Percentiles rank a stretch among this genome's conserved stretches.
Conservation (phyloP, 768 basidiomycete genomes). For the Boletus subcaerulescens region DNA sequence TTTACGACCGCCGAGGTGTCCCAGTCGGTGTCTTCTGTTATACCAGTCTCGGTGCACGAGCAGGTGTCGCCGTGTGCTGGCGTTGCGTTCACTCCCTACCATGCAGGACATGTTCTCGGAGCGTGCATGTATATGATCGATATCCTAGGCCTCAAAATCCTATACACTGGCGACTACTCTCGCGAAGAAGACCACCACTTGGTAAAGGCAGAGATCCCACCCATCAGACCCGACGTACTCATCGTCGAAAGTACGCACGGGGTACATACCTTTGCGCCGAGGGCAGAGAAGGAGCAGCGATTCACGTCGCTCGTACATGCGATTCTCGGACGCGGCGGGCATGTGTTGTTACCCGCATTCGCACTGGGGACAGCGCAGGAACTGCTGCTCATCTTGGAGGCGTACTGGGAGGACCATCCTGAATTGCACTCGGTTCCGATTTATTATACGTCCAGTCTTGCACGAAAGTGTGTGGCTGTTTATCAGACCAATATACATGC, state of each 20-base stretch:
- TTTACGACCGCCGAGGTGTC: constrained; percentile 76
- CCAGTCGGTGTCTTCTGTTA: constrained; percentile 77
- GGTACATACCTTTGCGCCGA: constrained; percentile 81
- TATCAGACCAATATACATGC: constrained; percentile 97
- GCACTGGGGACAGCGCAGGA: constrained; percentile 95
- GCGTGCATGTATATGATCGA: constrained; percentile 98
- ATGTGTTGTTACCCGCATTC: constrained; percentile 92
- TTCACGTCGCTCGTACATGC: constrained; percentile 91
- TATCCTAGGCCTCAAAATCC: constrained; percentile 87
- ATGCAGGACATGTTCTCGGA: constrained; percentile 95
- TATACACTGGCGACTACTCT: constrained; percentile 98
- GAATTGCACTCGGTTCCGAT: constrained; percentile 90
- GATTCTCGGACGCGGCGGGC: constrained; percentile 87
- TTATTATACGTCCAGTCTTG: constrained; percentile 92
- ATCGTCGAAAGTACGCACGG: constrained; percentile 97
- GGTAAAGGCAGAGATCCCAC: constrained; percentile 91
- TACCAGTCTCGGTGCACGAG: constrained; percentile 86
- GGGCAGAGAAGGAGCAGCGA: constrained; percentile 85
- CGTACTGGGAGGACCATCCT: constrained; percentile 93
- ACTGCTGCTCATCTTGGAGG: constrained; percentile 87
- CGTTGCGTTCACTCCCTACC: constrained; percentile 91
- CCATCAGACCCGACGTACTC: constrained; percentile 86
- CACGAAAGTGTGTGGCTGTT: constrained; percentile 94
- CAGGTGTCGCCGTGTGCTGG: constrained; percentile 88
- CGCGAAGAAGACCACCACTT: constrained; percentile 96